Percentiles rank a stretch among this genome's conserved stretches.
Evolutionary conservation across 2,329 filamentous ascomycete genomes (phyloP).

Genomic region (Rugonectria rugulosa): DNA sequence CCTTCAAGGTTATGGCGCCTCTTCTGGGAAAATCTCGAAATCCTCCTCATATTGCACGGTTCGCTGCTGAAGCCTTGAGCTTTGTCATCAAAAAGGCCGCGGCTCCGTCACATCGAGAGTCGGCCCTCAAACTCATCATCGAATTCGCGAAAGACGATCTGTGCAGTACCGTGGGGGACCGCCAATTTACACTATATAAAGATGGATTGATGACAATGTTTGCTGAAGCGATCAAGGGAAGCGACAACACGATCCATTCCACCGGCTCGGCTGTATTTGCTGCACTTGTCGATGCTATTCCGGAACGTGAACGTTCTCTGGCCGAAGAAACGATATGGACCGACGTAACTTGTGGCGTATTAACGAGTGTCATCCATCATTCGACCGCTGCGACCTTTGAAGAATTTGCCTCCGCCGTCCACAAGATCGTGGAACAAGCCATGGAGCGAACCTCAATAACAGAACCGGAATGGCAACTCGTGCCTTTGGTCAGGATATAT

Average conservation of each 20-base stretch:
- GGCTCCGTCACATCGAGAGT: conserved; percentile 76
- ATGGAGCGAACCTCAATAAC: conserved; percentile 41
- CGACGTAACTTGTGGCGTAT: conserved; percentile 75
- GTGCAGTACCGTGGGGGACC: conserved; percentile 57
- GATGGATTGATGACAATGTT: conserved; percentile 93
- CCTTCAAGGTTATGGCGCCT: conserved; percentile 83
- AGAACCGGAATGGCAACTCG: conserved; percentile 46
- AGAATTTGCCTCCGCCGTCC: conserved; percentile 69
- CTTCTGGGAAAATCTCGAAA: conserved; percentile 84
- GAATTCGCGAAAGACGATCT: conserved; percentile 77
- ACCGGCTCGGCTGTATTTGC: conserved; percentile 62
- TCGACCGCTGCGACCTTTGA: conserved; percentile 77
- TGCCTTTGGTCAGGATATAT: conserved; percentile 65
- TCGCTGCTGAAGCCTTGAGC: conserved; percentile 93
- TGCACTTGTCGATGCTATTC: conserved; percentile 59
- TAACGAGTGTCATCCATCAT: conserved; percentile 86
- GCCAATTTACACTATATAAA: conserved; percentile 74
- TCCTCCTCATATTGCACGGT: conserved; percentile 87
- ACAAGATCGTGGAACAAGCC: conserved; percentile 54
- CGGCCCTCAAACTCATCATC: conserved; percentile 74
- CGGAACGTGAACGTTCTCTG: conserved; percentile 58
- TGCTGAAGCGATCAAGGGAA: conserved; percentile 77
- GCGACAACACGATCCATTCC: conserved; percentile 67
- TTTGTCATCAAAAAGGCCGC: conserved; percentile 93
- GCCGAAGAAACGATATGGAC: conserved; percentile 60